Evolutionary conservation across 352 stramenopile genomes (phyloP).

Genomic region (Pythium volutum): DNA sequence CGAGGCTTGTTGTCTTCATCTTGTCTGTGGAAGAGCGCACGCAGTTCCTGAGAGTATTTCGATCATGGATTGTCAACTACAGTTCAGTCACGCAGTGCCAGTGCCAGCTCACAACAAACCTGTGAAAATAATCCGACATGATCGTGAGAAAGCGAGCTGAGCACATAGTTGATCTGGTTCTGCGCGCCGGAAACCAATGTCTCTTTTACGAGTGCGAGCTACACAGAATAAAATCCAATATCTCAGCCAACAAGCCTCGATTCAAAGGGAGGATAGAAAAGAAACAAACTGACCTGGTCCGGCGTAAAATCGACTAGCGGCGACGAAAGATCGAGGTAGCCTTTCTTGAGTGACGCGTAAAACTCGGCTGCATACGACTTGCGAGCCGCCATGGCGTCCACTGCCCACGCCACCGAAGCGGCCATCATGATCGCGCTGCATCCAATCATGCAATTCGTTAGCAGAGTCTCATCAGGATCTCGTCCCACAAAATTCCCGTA

Average conservation of each 20-base stretch:
- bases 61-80: neutral
- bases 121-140: constrained; percentile 76
- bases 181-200: constrained; percentile 68
- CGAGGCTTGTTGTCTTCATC: constrained; percentile 34
- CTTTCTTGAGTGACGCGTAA: constrained; percentile 78
- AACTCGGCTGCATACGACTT: constrained; percentile 87
- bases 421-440: constrained; percentile 63
- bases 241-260: neutral
- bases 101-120: constrained; percentile 28
- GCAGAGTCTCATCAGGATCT: neutral
- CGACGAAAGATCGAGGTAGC: constrained; percentile 78
- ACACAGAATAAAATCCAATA: neutral
- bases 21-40: constrained; percentile 71
- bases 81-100: neutral
- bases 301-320: constrained; percentile 80
- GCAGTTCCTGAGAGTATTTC: constrained; percentile 75
- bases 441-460: neutral
- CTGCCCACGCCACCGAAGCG: constrained; percentile 55
- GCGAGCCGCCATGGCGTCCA: constrained; percentile 65
- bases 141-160: constrained; percentile 71
- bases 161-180: constrained; percentile 86
- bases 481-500: constrained; percentile 13
- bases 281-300: constrained; percentile 59
- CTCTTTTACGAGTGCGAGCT: constrained; percentile 81
- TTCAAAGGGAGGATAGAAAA: neutral